phyloP scores from a whole-genome alignment of 1,139 yeast genomes.

The Entelexis paramagnoliae region DNA sequence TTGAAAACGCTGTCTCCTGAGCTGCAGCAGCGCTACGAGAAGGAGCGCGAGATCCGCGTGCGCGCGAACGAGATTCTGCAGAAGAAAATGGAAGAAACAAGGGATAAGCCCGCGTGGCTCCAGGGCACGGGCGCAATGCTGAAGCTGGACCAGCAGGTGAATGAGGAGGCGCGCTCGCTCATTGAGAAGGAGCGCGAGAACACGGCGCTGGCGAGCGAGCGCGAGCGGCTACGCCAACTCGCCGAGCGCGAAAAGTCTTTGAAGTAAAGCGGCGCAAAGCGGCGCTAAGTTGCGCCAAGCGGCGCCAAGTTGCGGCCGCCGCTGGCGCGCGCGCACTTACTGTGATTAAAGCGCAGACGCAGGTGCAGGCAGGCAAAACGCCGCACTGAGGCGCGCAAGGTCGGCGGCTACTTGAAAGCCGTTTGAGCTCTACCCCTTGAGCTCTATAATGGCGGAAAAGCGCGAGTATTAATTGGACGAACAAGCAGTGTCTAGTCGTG shows the following conservation, averaged over 20 bases:
- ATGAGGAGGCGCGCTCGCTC: constrained; percentile 25
- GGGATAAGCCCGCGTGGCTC: constrained; percentile 29
- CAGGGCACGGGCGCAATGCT: constrained; percentile 27
- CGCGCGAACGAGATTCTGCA: constrained; percentile 42
- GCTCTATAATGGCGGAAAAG: no score
- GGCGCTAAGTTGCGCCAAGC: no score
- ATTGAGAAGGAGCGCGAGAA: constrained; percentile 23
- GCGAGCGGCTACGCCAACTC: constrained; percentile 26
- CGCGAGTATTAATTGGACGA: no score
- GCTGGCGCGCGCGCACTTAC: no score
- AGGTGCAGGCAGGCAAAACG: no score
- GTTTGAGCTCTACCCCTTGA: no score
- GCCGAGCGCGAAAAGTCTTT: constrained; percentile 27
- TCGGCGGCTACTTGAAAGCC: no score
- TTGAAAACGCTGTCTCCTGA: constrained; percentile 73
- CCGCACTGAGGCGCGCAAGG: no score
- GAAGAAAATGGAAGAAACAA: constrained; percentile 22
- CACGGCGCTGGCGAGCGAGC: constrained; percentile 18
- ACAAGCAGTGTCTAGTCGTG: no score
- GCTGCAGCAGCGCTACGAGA: constrained; percentile 62
- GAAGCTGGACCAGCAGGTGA: constrained; percentile 25
- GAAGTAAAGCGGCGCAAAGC: background rate
- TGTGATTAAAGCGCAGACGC: no score
- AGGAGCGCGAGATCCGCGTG: constrained; percentile 47
- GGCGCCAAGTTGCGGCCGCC: no score